Percentiles rank a stretch among this genome's conserved stretches.
phyloP scores from a whole-genome alignment of 2,329 filamentous ascomycete species.

The Penicillium aurantiogriseum region DNA sequence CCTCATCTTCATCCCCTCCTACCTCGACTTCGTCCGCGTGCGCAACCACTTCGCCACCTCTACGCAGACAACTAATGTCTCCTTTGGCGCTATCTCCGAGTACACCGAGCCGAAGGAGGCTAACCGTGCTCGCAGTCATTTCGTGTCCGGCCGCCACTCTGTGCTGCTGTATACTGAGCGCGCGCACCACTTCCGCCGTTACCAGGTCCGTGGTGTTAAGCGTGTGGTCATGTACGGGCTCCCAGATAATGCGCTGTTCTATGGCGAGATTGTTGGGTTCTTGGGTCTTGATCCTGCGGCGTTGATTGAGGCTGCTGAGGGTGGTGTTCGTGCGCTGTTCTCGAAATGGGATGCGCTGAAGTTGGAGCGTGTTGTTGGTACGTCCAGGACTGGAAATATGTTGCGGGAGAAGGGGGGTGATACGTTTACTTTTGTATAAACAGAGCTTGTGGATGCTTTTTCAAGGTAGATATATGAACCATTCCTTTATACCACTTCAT shows the following conservation, averaged over 20 bases:
- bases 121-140: constrained; percentile 81
- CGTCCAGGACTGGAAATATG: constrained; percentile 77
- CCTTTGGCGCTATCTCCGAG: constrained; percentile 84
- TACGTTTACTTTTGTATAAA: constrained; percentile 89
- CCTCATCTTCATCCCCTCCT: constrained; percentile 85
- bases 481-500: background rate
- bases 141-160: constrained; percentile 76
- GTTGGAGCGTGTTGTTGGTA: constrained; percentile 84
- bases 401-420: constrained; percentile 74
- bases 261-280: constrained; percentile 44
- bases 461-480: background rate
- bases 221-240: constrained; percentile 85
- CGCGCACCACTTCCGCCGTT: constrained; percentile 95
- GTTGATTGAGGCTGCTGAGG: constrained; percentile 57
- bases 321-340: constrained; percentile 64
- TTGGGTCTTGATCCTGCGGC: constrained; percentile 42
- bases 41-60: constrained; percentile 87
- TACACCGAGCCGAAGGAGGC: constrained; percentile 78
- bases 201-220: constrained; percentile 75
- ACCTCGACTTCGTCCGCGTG: constrained; percentile 91
- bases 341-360: constrained; percentile 87
- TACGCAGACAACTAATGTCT: constrained; percentile 53
- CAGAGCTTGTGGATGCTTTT: background rate
- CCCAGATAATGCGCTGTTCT: constrained; percentile 73
- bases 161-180: constrained; percentile 89